These are phyloP conservation scores for Tricholoma sp. DNA, from an alignment of 768 basidiomycete genomes.

Conservation along the genomic window DNA sequence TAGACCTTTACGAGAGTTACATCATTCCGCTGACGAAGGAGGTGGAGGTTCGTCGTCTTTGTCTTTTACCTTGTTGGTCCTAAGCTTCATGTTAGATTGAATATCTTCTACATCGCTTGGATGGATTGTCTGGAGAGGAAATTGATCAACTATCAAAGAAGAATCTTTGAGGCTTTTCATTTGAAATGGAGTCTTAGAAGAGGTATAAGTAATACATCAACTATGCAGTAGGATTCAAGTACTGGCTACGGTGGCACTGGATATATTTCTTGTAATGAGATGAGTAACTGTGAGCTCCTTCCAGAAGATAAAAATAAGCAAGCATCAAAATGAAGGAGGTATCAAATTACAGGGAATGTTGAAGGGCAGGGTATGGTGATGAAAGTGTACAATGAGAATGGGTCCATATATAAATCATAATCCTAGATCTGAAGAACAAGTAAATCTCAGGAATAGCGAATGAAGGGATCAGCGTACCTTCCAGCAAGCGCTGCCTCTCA, in stretches of 20 bases:
- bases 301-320: constrained; percentile 7
- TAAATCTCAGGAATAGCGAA: background rate
- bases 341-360: constrained; percentile 7
- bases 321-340: background rate
- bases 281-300: constrained; percentile 6
- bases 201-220: too few species aligned
- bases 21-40: constrained; percentile 98
- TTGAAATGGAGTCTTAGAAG: background rate
- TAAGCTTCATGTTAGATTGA: constrained; percentile 62
- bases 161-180: background rate
- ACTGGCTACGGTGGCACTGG: too few species aligned
- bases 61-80: background rate
- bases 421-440: constrained; percentile 35
- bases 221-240: too few species aligned
- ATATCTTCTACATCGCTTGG: constrained; percentile 86
- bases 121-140: constrained; percentile 78
- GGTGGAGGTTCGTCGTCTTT: constrained; percentile 72
- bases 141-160: constrained; percentile 54
- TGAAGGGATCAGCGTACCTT: constrained; percentile 42
- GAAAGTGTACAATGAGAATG: constrained; percentile 7
- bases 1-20: constrained; percentile 89
- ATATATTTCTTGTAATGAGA: background rate
- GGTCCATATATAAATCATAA: constrained; percentile 25
- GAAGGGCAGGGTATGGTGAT: constrained; percentile 7
- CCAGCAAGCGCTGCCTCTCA: constrained; percentile 64